A percentile compares a stretch with the other conserved stretches of the same genome.
These are phyloP conservation scores for Russula abietina DNA, from an alignment of 768 basidiomycete species.

Conservation along the genomic window DNA sequence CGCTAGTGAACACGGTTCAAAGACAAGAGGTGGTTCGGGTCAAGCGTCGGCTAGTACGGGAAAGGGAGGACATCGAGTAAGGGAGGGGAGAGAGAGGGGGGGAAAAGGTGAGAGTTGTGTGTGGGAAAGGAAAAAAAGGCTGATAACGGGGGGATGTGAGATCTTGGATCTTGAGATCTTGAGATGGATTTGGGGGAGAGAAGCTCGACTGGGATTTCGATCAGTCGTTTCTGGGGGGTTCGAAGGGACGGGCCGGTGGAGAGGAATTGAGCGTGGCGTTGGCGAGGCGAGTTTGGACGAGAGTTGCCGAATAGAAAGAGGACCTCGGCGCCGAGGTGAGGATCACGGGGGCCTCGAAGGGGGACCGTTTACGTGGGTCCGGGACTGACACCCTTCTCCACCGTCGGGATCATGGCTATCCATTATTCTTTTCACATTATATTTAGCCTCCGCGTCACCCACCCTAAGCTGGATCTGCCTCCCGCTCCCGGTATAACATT, in stretches of 20 bases:
- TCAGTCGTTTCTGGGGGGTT: slow-evolving; percentile 26
- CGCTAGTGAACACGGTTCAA: too few relatives aligned
- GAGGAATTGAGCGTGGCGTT: slow-evolving; percentile 23
- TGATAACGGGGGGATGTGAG: slow-evolving; percentile 22
- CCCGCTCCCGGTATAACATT: slow-evolving; percentile 28
- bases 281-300: slow-evolving; percentile 28
- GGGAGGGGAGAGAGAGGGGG: slow-evolving; percentile 6
- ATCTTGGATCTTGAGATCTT: slow-evolving; percentile 25
- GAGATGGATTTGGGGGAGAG: slow-evolving; percentile 27
- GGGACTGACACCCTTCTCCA: slow-evolving; percentile 35
- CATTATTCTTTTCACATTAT: slow-evolving; percentile 30
- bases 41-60: neutral
- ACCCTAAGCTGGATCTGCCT: slow-evolving; percentile 28
- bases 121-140: slow-evolving; percentile 22
- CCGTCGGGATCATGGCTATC: slow-evolving; percentile 33
- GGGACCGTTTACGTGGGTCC: slow-evolving; percentile 23
- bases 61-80: slow-evolving; percentile 2
- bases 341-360: slow-evolving; percentile 23
- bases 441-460: slow-evolving; percentile 31
- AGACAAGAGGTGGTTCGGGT: neutral
- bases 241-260: slow-evolving; percentile 32
- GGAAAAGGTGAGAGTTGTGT: slow-evolving; percentile 5
- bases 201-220: slow-evolving; percentile 23
- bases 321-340: slow-evolving; percentile 41
- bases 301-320: slow-evolving; percentile 31